Conservation (phyloP, 192 early-diverging fungal species). For the Umbelopsis sp. region DNA sequence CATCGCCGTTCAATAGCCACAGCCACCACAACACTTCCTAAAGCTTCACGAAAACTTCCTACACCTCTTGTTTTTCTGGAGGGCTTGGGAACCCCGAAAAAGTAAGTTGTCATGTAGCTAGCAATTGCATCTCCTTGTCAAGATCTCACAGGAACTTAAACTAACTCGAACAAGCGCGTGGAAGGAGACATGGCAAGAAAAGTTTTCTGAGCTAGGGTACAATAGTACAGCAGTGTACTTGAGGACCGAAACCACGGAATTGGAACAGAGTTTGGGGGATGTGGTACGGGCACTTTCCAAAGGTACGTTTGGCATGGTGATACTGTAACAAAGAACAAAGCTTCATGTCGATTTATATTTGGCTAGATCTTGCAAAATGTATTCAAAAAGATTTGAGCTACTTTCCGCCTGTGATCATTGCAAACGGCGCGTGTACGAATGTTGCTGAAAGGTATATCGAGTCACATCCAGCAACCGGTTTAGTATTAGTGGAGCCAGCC, state of each 20-base stretch:
- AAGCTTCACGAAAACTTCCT: background rate
- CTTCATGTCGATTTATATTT: background rate
- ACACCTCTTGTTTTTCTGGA: constrained; percentile 2
- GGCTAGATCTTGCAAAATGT: constrained; percentile 35
- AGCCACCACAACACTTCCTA: background rate
- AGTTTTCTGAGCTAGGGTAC: constrained; percentile 42
- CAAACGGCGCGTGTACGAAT: constrained; percentile 42
- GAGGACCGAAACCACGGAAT: constrained; percentile 14
- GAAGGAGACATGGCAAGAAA: constrained; percentile 41
- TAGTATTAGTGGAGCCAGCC: constrained; percentile 42
- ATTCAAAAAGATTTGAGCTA: constrained; percentile 44
- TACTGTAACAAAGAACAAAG: too few relatives aligned
- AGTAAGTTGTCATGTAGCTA: background rate
- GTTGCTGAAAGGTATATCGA: constrained; percentile 47
- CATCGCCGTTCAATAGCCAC: background rate
- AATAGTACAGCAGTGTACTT: constrained; percentile 41
- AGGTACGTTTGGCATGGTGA: background rate
- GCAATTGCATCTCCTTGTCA: too few relatives aligned
- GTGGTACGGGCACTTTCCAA: background rate
- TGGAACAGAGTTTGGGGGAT: background rate
- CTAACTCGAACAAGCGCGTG: background rate
- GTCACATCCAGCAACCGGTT: constrained; percentile 44
- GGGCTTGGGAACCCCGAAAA: background rate
- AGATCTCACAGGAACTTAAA: background rate
- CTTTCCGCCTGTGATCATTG: constrained; percentile 47